Conservation (phyloP, 352 stramenopile species). For the Pythium grandisporangium region DNA sequence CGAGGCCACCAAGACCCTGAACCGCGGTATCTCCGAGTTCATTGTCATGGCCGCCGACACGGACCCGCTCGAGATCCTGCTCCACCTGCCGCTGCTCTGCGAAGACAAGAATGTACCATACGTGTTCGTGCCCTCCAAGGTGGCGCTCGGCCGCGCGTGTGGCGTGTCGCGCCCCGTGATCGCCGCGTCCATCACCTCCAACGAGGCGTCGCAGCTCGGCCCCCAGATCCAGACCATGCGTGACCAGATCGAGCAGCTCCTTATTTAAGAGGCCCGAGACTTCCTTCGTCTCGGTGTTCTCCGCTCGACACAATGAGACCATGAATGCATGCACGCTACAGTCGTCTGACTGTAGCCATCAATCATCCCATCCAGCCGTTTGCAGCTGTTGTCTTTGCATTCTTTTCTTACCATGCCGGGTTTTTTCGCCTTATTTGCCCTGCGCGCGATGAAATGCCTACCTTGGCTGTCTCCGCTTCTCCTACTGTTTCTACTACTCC, state of each 20-base stretch:
- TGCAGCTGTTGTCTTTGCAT: not conserved
- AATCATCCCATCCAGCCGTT: not conserved
- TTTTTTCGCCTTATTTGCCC: too few species aligned
- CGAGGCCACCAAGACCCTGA: constrained; percentile 99
- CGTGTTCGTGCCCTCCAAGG: constrained; percentile 94
- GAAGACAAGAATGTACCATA: constrained; percentile 97
- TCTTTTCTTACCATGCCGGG: too few species aligned
- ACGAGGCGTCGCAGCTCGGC: constrained; percentile 98
- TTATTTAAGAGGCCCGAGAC: constrained; percentile 95
- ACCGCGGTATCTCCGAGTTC: constrained; percentile 99
- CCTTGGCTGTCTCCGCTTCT: too few species aligned
- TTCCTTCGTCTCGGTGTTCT: too few species aligned
- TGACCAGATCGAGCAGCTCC: constrained; percentile 99
- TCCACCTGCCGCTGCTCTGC: constrained; percentile 98
- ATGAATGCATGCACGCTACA: too few species aligned
- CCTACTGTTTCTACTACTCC: too few species aligned
- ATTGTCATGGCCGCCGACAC: constrained; percentile 99
- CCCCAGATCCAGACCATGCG: constrained; percentile 99
- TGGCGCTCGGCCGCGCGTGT: constrained; percentile 97
- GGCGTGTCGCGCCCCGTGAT: constrained; percentile 99
- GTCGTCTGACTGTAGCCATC: too few species aligned
- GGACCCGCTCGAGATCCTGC: constrained; percentile 99
- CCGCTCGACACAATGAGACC: too few species aligned
- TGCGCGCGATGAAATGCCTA: too few species aligned
- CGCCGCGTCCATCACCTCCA: constrained; percentile 97